Evolutionary conservation across 2,329 filamentous ascomycete genomes (phyloP), one percentile per base, ranked within the genome.

Genomic region (Tolypocladium endophyticum): DNA sequence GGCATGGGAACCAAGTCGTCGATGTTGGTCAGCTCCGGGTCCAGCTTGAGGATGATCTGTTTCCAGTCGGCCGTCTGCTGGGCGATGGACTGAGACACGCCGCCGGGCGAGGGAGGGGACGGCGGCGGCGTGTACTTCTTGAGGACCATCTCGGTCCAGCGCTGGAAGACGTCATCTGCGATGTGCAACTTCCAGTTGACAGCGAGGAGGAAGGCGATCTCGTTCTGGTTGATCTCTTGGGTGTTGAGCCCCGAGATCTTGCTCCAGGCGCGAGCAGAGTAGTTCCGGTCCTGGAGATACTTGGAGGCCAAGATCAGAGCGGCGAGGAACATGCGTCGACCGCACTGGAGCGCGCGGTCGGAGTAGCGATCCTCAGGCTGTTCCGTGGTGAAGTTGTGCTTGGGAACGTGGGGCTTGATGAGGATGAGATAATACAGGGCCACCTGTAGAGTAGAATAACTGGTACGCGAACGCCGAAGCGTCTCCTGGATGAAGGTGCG

Each of bases 401-500:
- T 86, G 18, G 92, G 92, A 58, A 99, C 86, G 74, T 92, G 90
- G 28, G 90, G 85, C 78, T 95, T 96, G 74, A 99, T 92, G 67
- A 97, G 82, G 69, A 99, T 87, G 69, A 99, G 78, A 73, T 99
- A 99, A 74, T 97, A 99, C 63, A 99, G 80, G 33, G 94, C 93
- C 62, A 99, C 94, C 76, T 97, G 94, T 59, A 99, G 79, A 36
- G 94, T 99, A 61, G 93, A 97, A 77, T 97, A 99, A 77, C 92
- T 97, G 52, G 94, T 96, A 69, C 93, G 87, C 62, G 94, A 99
- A 68, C 94, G 87, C 67, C 92, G 89, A 65, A 99, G 81, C 25
- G 94, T 97, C 80, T 97, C 94, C 76, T 97, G 92, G 68, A 99
- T 97, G 73, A 97, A 99, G 58, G 89, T 96, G 66, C 92, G 89